These are phyloP conservation scores for Prunus persica DNA, from an alignment of 306 rosid genomes.

Conservation along the genomic window DNA sequence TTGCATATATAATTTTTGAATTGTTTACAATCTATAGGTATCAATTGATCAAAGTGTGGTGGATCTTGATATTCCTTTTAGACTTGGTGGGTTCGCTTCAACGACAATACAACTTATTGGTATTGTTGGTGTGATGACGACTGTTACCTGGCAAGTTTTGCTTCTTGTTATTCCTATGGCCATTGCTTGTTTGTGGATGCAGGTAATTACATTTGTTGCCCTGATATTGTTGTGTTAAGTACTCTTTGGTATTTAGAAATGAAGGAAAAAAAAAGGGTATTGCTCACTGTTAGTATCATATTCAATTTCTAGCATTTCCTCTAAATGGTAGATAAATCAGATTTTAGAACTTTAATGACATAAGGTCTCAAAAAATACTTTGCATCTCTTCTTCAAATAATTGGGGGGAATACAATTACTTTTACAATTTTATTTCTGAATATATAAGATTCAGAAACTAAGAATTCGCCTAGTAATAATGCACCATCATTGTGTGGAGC, in stretches of 20 bases:
- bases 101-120: slow-evolving; percentile 91
- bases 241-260: neutral
- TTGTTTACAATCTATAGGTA: slow-evolving; percentile 50
- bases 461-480: neutral
- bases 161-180: slow-evolving; percentile 92
- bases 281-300: neutral
- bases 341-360: neutral
- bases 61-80: slow-evolving; percentile 96
- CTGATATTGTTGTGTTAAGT: neutral
- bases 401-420: neutral
- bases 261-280: neutral
- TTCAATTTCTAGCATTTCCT: neutral
- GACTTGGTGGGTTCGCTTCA: slow-evolving; percentile 96
- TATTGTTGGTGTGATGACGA: slow-evolving; percentile 85
- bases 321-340: neutral
- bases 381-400: neutral
- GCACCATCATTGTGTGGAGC: neutral
- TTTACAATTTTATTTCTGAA: neutral
- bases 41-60: slow-evolving; percentile 96
- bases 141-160: slow-evolving; percentile 92
- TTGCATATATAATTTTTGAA: slow-evolving; percentile 22
- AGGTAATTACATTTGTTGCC: slow-evolving; percentile 46
- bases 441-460: neutral
- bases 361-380: neutral
- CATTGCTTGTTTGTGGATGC: slow-evolving; percentile 98